Percentiles rank a stretch among this genome's conserved stretches.
Conservation (phyloP, 1,284 basidiomycete species). For the Apiotrichum siamense region DNA sequence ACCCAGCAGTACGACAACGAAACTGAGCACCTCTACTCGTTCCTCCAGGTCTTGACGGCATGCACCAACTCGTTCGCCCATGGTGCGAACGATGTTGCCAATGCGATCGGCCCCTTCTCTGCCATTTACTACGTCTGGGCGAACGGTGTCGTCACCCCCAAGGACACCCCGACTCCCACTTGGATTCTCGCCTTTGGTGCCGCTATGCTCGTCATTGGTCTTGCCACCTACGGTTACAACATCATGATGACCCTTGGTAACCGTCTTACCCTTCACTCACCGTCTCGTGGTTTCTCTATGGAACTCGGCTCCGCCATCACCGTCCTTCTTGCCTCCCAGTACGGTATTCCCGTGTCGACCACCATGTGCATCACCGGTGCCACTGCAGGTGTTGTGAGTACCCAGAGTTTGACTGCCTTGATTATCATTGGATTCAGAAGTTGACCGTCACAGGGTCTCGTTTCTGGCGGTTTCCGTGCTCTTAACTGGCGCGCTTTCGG, state of each 20-base stretch:
- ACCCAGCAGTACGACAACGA: slow-evolving; percentile 50
- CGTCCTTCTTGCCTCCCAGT: slow-evolving; percentile 49
- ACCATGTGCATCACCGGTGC: slow-evolving; percentile 46
- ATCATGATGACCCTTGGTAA: slow-evolving; percentile 49
- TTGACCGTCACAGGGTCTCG: no score
- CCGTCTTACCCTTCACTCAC: slow-evolving; percentile 50
- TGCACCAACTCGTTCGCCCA: slow-evolving; percentile 52
- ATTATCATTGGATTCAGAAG: no score
- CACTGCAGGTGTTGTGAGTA: slow-evolving; percentile 41
- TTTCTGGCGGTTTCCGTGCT: slow-evolving; percentile 44
- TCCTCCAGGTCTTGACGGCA: slow-evolving; percentile 53
- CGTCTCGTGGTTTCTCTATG: slow-evolving; percentile 52
- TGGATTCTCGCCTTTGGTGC: slow-evolving; percentile 51
- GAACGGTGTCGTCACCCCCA: slow-evolving; percentile 30
- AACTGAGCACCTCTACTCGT: slow-evolving; percentile 51
- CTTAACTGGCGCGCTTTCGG: slow-evolving; percentile 43
- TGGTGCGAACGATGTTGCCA: slow-evolving; percentile 47
- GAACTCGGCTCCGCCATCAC: slow-evolving; percentile 51
- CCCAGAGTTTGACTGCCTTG: no score
- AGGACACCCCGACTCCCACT: slow-evolving; percentile 43
- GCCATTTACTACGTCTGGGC: slow-evolving; percentile 49
- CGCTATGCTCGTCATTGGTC: slow-evolving; percentile 48
- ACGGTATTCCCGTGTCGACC: slow-evolving; percentile 46
- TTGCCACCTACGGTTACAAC: slow-evolving; percentile 49
- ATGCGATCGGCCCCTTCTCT: slow-evolving; percentile 44